These are phyloP conservation scores for Asterochloris sp. DNA, from an alignment of 139 green algal species.

Conservation along the genomic window DNA sequence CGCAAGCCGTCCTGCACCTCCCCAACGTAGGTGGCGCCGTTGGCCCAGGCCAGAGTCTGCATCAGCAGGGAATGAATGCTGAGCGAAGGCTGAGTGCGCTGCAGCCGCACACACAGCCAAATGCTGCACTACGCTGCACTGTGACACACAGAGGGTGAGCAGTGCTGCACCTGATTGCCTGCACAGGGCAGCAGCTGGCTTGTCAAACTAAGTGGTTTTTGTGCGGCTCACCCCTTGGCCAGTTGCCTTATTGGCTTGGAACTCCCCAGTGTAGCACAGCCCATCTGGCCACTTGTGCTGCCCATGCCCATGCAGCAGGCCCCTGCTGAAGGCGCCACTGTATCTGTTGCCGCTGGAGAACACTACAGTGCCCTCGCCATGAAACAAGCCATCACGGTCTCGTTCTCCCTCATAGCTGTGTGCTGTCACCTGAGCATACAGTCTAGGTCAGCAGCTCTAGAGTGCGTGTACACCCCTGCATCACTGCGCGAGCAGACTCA, in stretches of 20 bases:
- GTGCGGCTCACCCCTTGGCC: conserved; percentile 42
- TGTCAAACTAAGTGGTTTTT: not conserved
- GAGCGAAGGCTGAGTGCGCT: not conserved
- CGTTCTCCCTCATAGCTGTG: conserved; percentile 5
- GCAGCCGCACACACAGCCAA: not conserved
- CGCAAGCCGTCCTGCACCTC: conserved; percentile 41
- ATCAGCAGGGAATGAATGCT: not conserved
- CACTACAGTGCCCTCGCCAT: not conserved
- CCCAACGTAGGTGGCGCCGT: conserved; percentile 37
- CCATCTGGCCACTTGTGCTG: conserved; percentile 29
- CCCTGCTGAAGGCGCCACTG: not conserved
- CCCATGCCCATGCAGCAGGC: conserved; percentile 10
- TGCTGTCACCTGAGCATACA: not conserved
- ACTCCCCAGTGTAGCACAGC: conserved; percentile 43
- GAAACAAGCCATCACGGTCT: conserved; percentile 4
- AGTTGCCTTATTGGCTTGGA: conserved; percentile 38
- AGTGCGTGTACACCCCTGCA: too few species aligned
- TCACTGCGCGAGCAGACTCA: too few species aligned
- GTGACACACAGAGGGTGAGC: not conserved
- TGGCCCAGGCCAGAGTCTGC: conserved; percentile 51
- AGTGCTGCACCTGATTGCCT: not conserved
- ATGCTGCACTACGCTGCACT: not conserved
- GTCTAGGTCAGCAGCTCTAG: not conserved
- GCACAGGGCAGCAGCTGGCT: not conserved
- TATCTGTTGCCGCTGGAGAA: conserved; percentile 11